phyloP scores from a whole-genome alignment of 495 filamentous ascomycete species.

The Filosporella fistucella region DNA sequence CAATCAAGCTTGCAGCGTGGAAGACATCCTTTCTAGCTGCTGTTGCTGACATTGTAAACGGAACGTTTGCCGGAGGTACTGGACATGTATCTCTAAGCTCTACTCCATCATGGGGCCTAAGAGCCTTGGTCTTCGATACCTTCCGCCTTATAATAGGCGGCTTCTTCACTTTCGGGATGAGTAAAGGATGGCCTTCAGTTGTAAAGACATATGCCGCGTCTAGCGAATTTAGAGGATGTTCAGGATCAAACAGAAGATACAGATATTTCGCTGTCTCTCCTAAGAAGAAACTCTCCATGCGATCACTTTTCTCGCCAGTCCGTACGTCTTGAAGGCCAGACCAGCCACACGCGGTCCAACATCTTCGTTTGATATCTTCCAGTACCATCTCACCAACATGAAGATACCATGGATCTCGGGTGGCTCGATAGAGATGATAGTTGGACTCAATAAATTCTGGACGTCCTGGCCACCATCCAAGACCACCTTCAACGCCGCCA shows the following conservation, averaged over 20 bases:
- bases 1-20: constrained; percentile 81
- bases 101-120: neutral
- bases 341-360: constrained; percentile 94
- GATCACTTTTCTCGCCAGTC: constrained; percentile 82
- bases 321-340: constrained; percentile 91
- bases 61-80: constrained; percentile 46
- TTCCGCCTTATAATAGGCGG: neutral
- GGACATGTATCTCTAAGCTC: constrained; percentile 48
- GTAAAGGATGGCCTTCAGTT: constrained; percentile 91
- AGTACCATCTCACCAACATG: constrained; percentile 94
- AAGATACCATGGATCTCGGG: constrained; percentile 94
- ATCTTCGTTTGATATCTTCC: constrained; percentile 81
- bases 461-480: constrained; percentile 91
- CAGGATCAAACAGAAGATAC: constrained; percentile 79
- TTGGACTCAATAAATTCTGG: constrained; percentile 97
- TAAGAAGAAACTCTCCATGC: constrained; percentile 99
- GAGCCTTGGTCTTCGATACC: neutral
- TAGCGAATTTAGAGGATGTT: constrained; percentile 81
- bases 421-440: constrained; percentile 87
- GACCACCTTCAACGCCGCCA: constrained; percentile 79
- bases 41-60: constrained; percentile 70
- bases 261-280: constrained; percentile 96
- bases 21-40: constrained; percentile 85
- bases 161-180: constrained; percentile 60
- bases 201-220: constrained; percentile 90